Evolutionary conservation across 768 basidiomycete genomes (phyloP).

Genomic region (Rhizopogon rudus): DNA sequence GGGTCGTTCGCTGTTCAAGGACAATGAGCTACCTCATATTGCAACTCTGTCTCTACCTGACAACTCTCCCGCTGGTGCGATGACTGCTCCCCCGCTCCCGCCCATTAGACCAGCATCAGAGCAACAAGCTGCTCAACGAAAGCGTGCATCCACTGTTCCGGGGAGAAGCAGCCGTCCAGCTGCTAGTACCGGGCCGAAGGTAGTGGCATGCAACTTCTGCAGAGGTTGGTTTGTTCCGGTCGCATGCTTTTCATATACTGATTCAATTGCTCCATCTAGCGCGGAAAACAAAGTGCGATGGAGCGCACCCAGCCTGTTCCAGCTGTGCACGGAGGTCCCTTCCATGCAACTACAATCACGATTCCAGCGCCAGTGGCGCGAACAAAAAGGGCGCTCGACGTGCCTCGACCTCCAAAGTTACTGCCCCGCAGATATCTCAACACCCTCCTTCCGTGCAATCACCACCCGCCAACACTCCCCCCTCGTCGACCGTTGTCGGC

Average conservation of each 20-base stretch:
- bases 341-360: constrained; percentile 79
- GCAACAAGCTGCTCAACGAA: constrained; percentile 62
- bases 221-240: constrained; percentile 49
- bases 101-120: constrained; percentile 64
- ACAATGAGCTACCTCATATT: constrained; percentile 68
- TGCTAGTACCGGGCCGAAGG: constrained; percentile 74
- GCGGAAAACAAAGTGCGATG: constrained; percentile 87
- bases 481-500: constrained; percentile 29
- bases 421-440: constrained; percentile 14
- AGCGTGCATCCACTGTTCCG: constrained; percentile 64
- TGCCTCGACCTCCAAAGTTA: constrained; percentile 47
- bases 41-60: constrained; percentile 63
- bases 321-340: constrained; percentile 76
- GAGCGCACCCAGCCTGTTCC: constrained; percentile 78
- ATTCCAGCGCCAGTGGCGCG: constrained; percentile 30
- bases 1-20: constrained; percentile 46
- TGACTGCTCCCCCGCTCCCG: constrained; percentile 61
- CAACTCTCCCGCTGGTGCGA: constrained; percentile 46
- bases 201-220: constrained; percentile 87
- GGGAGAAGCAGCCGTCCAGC: constrained; percentile 54
- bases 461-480: constrained; percentile 54
- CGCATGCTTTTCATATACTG: constrained; percentile 3
- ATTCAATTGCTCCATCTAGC: constrained; percentile 35
- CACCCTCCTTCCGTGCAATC: constrained; percentile 39
- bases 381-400: constrained; percentile 41